Base-by-base conservation (phyloP, 345 rosid species). In the Leavenworthia alabamica region DNA sequence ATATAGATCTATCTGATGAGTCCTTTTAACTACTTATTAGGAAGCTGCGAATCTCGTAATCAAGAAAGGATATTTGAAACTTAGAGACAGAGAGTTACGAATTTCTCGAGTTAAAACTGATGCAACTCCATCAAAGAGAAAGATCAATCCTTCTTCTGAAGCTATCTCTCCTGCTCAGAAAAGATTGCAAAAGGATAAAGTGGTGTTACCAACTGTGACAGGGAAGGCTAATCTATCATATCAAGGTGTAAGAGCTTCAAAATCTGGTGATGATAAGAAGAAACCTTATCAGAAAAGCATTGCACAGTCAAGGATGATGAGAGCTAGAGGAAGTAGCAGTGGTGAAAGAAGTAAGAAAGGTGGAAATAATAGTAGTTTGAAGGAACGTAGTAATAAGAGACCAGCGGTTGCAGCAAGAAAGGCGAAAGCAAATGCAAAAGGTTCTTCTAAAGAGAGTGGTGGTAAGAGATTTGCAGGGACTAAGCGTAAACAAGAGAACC, bases 321-420 rank as follows among this genome's bases (percentile, higher is more conserved):
- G 66, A 60, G 66, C 76, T 12, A 81, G 62, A 78, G 48, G 64
- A 42, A 76, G 55, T 26, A 61, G 50, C 61, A 16, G 60, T 15
- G 35, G n/a, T 32, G 61, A 14, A 47, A 41, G 6, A 35, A 65
- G 44, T 20, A 20, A 20, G 43, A 58, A 50, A 15, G 26, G 32
- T 29, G 53, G 47, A 65, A 55, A 9, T 74, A 73, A 5, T 76
- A 72, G 17, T 75, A 62, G 67, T 26, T 31, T 48, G 13, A 84
- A 77, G 66, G 72, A 76, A 35, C 68, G 77, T 4, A 26, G 3
- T 41, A 73, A 64, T 42, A 94, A 90, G 70, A 82, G 97, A 62
- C 95, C 95, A 15, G 64, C 95, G 7, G 99, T 94, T 64, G 90
- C 90, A 2, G 83, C 85, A 24, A 83, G 99, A 73, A 94, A 84